These are phyloP conservation scores for Odontarrhena argentea DNA, from an alignment of 345 rosid genomes.

Conservation along the genomic window DNA sequence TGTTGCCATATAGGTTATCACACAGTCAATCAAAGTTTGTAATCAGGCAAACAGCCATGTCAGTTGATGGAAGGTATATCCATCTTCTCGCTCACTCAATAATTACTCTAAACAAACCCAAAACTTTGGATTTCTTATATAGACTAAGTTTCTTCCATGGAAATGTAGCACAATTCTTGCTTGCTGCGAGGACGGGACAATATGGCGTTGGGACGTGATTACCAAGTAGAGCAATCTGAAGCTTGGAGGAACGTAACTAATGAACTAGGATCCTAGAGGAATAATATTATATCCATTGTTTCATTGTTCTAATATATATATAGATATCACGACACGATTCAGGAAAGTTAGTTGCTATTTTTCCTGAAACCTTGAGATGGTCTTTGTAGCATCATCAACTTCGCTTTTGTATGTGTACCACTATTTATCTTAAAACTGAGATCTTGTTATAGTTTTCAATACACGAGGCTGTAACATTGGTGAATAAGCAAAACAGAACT, in stretches of 20 bases:
- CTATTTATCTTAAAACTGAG: slow-evolving; percentile 1
- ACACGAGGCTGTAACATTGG: slow-evolving; percentile 50
- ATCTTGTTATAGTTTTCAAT: slow-evolving; percentile 27
- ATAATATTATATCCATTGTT: slow-evolving; percentile 12
- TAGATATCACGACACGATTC: not conserved
- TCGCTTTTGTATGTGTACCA: slow-evolving; percentile 16
- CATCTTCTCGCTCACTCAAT: slow-evolving; percentile 11
- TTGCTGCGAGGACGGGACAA: slow-evolving; percentile 91
- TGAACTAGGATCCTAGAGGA: slow-evolving; percentile 16
- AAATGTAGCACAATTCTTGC: slow-evolving; percentile 82
- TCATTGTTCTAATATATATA: not conserved
- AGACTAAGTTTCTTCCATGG: slow-evolving; percentile 15
- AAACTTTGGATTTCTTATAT: slow-evolving; percentile 2
- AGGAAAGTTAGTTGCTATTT: slow-evolving; percentile 2
- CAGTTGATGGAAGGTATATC: slow-evolving; percentile 83
- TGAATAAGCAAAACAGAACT: too few species aligned
- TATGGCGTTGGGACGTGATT: slow-evolving; percentile 91
- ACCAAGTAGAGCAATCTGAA: slow-evolving; percentile 32
- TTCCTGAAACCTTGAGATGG: slow-evolving; percentile 27
- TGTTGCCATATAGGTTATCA: slow-evolving; percentile 56
- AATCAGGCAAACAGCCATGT: slow-evolving; percentile 95
- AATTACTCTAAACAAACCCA: not conserved
- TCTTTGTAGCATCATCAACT: slow-evolving; percentile 6
- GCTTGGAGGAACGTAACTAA: slow-evolving; percentile 25
- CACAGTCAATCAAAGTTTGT: slow-evolving; percentile 77